Conservation (phyloP, 202 grass and related monocot genomes). For the Tripidium arundinaceum region DNA sequence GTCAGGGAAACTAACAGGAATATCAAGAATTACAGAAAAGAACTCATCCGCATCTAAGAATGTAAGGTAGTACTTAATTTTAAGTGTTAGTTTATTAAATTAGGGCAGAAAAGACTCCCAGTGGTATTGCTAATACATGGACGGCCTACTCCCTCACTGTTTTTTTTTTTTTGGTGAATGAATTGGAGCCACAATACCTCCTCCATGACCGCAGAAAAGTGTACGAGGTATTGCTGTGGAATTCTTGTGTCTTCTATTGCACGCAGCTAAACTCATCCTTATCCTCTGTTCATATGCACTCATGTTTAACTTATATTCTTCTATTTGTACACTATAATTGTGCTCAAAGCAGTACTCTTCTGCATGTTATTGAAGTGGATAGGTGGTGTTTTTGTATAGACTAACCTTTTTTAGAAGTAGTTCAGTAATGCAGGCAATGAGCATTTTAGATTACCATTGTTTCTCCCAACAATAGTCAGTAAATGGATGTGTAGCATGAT, state of each 20-base stretch:
- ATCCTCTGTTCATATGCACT: conserved; percentile 11
- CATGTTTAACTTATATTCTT: conserved; percentile 21
- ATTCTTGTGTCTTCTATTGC: conserved; percentile 31
- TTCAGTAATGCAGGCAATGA: not conserved
- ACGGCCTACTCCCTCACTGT: not conserved
- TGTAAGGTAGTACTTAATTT: not conserved
- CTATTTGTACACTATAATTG: conserved; percentile 10
- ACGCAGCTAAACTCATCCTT: conserved; percentile 9
- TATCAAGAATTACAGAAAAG: conserved; percentile 28
- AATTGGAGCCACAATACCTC: conserved; percentile 83
- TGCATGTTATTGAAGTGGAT: conserved; percentile 22
- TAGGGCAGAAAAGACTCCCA: not conserved
- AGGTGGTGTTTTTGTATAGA: conserved; percentile 15
- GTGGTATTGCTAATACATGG: not conserved
- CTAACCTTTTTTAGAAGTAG: conserved; percentile 9
- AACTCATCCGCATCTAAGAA: not conserved
- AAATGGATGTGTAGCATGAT: not conserved
- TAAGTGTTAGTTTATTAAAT: conserved; percentile 1
- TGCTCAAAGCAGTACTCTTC: conserved; percentile 14
- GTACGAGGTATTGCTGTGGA: conserved; percentile 77
- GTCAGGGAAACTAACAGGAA: conserved; percentile 27
- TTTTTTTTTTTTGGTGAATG: conserved; percentile 74
- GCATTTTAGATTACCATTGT: conserved; percentile 9
- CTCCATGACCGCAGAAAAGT: conserved; percentile 98
- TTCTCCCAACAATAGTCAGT: not conserved